These are phyloP conservation scores for Clarkia xantiana DNA, from an alignment of 345 rosid genomes.

Conservation along the genomic window DNA sequence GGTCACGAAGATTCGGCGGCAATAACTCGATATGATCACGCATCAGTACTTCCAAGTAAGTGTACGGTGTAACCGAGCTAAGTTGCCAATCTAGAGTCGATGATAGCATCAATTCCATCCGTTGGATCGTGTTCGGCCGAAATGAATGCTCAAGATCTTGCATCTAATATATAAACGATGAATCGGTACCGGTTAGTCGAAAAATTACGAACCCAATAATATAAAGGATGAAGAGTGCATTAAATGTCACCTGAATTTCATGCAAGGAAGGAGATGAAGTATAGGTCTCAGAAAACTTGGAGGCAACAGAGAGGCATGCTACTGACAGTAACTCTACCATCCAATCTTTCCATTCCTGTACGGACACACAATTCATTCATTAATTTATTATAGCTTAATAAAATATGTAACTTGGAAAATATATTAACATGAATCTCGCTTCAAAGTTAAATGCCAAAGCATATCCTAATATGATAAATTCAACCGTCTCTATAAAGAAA, in stretches of 20 bases:
- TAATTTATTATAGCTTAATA: too few species aligned
- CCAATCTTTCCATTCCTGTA: constrained; percentile 57
- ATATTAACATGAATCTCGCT: background rate
- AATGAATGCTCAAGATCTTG: constrained; percentile 50
- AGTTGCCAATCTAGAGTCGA: constrained; percentile 52
- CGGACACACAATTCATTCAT: background rate
- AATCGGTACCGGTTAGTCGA: too few species aligned
- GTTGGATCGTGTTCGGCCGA: constrained; percentile 28
- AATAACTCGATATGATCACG: constrained; percentile 7
- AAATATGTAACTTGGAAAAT: too few species aligned
- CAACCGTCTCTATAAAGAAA: too few species aligned
- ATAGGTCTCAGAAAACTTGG: constrained; percentile 45
- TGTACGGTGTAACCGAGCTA: constrained; percentile 29
- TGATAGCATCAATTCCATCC: constrained; percentile 49
- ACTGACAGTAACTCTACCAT: constrained; percentile 48
- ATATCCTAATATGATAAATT: too few species aligned
- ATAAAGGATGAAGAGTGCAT: background rate
- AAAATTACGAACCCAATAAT: background rate
- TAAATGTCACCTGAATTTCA: constrained; percentile 42
- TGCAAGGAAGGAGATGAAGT: constrained; percentile 18
- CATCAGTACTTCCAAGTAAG: constrained; percentile 30
- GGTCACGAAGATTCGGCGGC: constrained; percentile 12
- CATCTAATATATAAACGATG: constrained; percentile 20
- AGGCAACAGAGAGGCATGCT: constrained; percentile 54
- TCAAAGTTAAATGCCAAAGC: too few species aligned